Evolutionary conservation across 1,139 yeast species (phyloP).

Genomic region (Suhomyces ambrosiae): DNA sequence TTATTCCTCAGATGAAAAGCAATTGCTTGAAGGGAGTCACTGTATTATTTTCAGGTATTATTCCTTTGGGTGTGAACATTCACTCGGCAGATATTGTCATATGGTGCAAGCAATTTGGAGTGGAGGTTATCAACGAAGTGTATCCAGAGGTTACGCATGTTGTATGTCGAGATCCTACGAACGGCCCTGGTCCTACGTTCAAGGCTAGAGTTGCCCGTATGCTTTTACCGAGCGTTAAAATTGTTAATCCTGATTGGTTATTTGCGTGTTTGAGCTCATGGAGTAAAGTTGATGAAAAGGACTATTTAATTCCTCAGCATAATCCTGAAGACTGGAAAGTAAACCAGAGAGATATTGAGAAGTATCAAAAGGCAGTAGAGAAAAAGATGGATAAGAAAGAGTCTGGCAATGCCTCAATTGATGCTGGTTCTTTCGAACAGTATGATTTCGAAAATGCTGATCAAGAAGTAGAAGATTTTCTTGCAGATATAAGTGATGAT

Average conservation of each 20-base stretch:
- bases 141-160: conserved; percentile 83
- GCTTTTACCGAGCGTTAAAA: conserved; percentile 65
- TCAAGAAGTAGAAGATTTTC: conserved; percentile 61
- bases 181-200: conserved; percentile 46
- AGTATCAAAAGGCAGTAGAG: conserved; percentile 40
- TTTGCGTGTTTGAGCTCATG: conserved; percentile 83
- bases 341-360: conserved; percentile 44
- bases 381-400: conserved; percentile 20
- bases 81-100: conserved; percentile 81
- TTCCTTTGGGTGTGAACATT: conserved; percentile 74
- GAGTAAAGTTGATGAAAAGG: conserved; percentile 67
- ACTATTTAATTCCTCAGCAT: conserved; percentile 54
- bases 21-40: conserved; percentile 68
- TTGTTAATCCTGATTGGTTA: conserved; percentile 93
- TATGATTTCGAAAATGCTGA: conserved; percentile 58
- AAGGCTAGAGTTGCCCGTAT: conserved; percentile 77
- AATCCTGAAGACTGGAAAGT: conserved; percentile 46
- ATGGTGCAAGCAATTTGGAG: conserved; percentile 94
- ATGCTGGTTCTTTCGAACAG: conserved; percentile 38
- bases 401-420: conserved; percentile 25
- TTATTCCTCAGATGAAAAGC: conserved; percentile 73
- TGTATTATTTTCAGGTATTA: conserved; percentile 80
- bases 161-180: conserved; percentile 64
- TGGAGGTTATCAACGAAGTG: conserved; percentile 74
- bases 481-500: conserved; percentile 57